These are phyloP conservation scores for Fraxinus excelsior DNA, from an alignment of 257 asterid genomes.

Conservation along the genomic window DNA sequence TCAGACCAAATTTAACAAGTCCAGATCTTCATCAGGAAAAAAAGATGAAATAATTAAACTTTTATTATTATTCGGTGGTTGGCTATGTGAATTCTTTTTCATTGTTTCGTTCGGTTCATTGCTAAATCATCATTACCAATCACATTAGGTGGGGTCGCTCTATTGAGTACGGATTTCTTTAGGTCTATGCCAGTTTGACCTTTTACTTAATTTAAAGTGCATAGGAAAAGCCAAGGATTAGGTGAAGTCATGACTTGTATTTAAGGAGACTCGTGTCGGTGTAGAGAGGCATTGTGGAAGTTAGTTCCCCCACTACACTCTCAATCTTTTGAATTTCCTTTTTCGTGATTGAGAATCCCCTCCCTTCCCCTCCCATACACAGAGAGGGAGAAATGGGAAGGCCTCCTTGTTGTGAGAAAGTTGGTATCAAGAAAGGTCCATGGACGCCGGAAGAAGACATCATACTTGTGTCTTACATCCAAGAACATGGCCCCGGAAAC, in stretches of 20 bases:
- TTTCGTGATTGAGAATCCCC: neutral
- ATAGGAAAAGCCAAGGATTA: neutral
- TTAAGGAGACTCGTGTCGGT: slow-evolving; percentile 21
- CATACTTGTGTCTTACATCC: slow-evolving; percentile 80
- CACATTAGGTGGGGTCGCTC: neutral
- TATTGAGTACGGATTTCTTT: neutral
- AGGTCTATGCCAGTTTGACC: neutral
- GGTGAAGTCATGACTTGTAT: neutral
- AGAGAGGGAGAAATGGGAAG: slow-evolving; percentile 58
- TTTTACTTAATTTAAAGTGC: neutral
- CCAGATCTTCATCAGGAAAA: no score
- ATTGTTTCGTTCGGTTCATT: neutral
- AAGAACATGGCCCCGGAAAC: slow-evolving; percentile 93
- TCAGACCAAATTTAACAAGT: slow-evolving; percentile 14
- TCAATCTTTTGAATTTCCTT: neutral
- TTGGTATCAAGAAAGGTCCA: slow-evolving; percentile 93
- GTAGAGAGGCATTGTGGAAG: slow-evolving; percentile 6
- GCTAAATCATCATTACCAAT: neutral
- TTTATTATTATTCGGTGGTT: neutral
- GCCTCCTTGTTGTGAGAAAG: slow-evolving; percentile 91
- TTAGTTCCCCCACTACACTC: neutral
- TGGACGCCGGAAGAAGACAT: slow-evolving; percentile 99
- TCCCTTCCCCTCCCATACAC: neutral
- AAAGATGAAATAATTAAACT: neutral
- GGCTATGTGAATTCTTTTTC: neutral